phyloP scores from a whole-genome alignment of 306 rosid species.

The Benincasa hispida region DNA sequence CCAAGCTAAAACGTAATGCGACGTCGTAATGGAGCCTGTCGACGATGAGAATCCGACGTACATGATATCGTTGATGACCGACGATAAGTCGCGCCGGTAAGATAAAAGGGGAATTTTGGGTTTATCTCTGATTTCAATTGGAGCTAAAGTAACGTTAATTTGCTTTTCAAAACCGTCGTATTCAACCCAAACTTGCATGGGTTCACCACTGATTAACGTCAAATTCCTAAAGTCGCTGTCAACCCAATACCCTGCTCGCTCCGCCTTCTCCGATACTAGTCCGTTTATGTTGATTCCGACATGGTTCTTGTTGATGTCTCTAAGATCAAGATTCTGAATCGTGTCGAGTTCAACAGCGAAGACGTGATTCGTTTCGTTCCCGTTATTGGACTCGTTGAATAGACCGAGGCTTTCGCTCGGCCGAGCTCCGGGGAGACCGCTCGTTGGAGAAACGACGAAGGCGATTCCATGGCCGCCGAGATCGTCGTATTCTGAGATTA shows the following conservation, averaged over 20 bases:
- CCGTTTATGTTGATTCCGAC: conserved; percentile 53
- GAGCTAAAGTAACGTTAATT: conserved; percentile 44
- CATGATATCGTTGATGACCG: conserved; percentile 20
- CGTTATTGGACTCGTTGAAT: conserved; percentile 28
- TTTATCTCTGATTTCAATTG: conserved; percentile 17
- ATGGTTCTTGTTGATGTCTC: conserved; percentile 51
- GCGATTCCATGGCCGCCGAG: conserved; percentile 53
- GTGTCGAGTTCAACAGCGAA: conserved; percentile 60
- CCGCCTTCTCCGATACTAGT: conserved; percentile 16
- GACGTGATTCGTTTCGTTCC: conserved; percentile 25
- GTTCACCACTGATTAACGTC: conserved; percentile 32
- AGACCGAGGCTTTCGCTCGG: conserved; percentile 45
- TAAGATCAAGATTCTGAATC: conserved; percentile 22
- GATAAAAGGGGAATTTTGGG: conserved; percentile 41
- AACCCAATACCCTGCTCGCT: conserved; percentile 26
- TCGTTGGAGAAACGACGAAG: conserved; percentile 38
- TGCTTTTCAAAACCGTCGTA: conserved; percentile 31
- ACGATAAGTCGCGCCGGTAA: conserved; percentile 30
- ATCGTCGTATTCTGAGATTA: conserved; percentile 17
- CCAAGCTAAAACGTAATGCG: conserved; percentile 57
- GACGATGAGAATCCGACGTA: conserved; percentile 64
- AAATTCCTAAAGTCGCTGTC: conserved; percentile 9
- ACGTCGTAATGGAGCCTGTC: conserved; percentile 35
- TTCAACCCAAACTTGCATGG: conserved; percentile 54
- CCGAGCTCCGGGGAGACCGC: conserved; percentile 22